Base-by-base conservation (phyloP, 1,284 basidiomycete species). In the Cryptococcus deneoformans region DNA sequence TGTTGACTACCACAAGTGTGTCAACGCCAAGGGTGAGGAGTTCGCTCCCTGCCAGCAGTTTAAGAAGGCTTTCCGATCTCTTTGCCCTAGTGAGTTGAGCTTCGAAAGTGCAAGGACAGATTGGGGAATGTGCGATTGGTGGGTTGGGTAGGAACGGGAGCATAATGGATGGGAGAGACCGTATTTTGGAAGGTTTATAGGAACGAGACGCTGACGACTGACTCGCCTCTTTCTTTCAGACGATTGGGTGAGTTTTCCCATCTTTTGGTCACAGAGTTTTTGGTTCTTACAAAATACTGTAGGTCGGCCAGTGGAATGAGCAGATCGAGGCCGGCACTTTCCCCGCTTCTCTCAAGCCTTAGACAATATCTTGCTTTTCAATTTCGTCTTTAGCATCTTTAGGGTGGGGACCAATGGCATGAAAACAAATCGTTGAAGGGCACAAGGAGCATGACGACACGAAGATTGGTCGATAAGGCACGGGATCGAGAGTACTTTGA, bases 41-140 rank as follows among this genome's bases (percentile, higher is more conserved):
- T 98, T 88, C 77, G 86, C 88, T 24, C 93, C 96, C 8, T 99
- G 96, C 89, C 93, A 95, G 82, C 93, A 97, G 82, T 99, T 99
- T 87, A 92, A 89, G 83, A 86, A 87, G 76, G 90, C 92, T 40
- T 99, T 92, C 84, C 85, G 92, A 83, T 93, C 94, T 53, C 86
- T 99, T 63, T 99, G 96, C 83, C 96, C 96, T 64, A 98, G 93
- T 96, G 72, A 78, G 92, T 87, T 50, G 45, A 46, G 58, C n/a
- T 44, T 44, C 43, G 29, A 36, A 29, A 36, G 11, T 12, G 6
- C 5, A 29, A 36, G 16, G 12, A 16, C 6, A 11, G 34, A 49
- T 12, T 4, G 24, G 9, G 47, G 47, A 36, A 36, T 10, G 29
- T 6, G 34, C 10, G 34, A 24, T 24, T n/a, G n/a, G 8, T 35